Conservation (phyloP, 2,329 filamentous ascomycete species). For the Diaporthe sp. region DNA sequence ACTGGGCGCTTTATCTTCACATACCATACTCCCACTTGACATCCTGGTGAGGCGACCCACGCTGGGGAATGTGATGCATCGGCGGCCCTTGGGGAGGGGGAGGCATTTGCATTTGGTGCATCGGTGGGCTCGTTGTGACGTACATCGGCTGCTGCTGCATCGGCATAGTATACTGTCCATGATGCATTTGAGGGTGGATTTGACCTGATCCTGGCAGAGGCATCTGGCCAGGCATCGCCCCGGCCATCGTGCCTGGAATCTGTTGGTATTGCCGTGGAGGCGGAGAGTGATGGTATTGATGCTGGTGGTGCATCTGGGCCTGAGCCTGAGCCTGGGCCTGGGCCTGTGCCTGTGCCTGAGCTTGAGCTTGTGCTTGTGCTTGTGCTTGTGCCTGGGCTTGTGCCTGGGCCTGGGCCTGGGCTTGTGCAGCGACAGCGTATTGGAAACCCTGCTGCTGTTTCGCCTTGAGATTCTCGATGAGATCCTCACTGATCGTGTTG, state of each 20-base stretch:
- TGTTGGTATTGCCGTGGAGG: slow-evolving; percentile 34
- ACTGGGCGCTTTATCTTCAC: slow-evolving; percentile 21
- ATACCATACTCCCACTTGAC: slow-evolving; percentile 57
- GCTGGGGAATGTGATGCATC: slow-evolving; percentile 40
- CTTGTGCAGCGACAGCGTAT: slow-evolving; percentile 49
- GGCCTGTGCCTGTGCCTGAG: slow-evolving; percentile 29
- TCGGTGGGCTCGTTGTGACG: slow-evolving; percentile 46
- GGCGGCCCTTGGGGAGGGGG: slow-evolving; percentile 43
- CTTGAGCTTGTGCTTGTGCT: slow-evolving; percentile 6
- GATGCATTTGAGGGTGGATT: slow-evolving; percentile 35
- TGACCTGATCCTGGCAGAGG: slow-evolving; percentile 29
- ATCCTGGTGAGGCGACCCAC: slow-evolving; percentile 42
- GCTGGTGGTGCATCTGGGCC: slow-evolving; percentile 36
- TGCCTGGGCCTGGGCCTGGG: slow-evolving; percentile 42
- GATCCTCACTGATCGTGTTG: slow-evolving; percentile 60
- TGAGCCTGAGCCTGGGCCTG: slow-evolving; percentile 44
- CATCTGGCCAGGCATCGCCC: slow-evolving; percentile 33
- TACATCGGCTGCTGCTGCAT: slow-evolving; percentile 35
- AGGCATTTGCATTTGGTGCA: slow-evolving; percentile 47
- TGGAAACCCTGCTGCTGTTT: slow-evolving; percentile 49
- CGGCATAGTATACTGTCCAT: slow-evolving; percentile 29
- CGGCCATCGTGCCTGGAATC: slow-evolving; percentile 31
- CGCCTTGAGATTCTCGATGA: slow-evolving; percentile 57
- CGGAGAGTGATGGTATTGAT: slow-evolving; percentile 28
- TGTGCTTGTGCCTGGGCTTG: slow-evolving; percentile 31